Evolutionary conservation across 306 rosid species (phyloP).

Genomic region (Pyrus bretschneideri): DNA sequence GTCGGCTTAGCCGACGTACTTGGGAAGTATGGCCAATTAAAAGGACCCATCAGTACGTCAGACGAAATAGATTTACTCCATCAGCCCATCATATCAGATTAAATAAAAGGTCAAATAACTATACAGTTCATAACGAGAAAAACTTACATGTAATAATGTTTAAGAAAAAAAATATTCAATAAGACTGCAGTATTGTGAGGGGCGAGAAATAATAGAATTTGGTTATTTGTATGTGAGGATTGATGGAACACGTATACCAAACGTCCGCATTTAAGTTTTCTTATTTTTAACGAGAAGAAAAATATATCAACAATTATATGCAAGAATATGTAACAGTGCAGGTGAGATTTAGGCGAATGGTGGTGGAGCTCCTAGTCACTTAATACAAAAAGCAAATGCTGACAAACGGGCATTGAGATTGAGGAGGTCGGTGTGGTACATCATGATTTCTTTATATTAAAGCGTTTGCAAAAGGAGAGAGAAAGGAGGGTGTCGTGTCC

Average conservation of each 20-base stretch:
- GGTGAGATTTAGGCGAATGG: background rate
- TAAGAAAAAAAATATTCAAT: rapidly evolving
- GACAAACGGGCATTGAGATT: background rate
- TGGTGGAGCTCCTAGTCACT: background rate
- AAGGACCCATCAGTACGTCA: background rate
- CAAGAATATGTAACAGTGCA: too few relatives aligned
- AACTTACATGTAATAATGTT: rapidly evolving
- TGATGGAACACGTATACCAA: too few relatives aligned
- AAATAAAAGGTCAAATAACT: too few relatives aligned
- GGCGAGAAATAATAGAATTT: too few relatives aligned
- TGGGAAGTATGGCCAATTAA: too few relatives aligned
- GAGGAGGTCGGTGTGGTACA: background rate
- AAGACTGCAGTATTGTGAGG: too few relatives aligned
- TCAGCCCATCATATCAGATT: background rate
- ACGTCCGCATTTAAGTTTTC: too few relatives aligned
- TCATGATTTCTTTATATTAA: background rate
- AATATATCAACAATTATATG: too few relatives aligned
- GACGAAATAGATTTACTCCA: background rate
- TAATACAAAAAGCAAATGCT: background rate
- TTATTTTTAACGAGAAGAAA: too few relatives aligned
- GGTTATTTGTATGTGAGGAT: too few relatives aligned
- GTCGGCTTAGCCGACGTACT: background rate
- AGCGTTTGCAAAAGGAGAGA: background rate
- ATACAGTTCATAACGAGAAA: too few relatives aligned
- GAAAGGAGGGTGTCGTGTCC: background rate